Conservation (phyloP, 805 yeast species). For the Monosporozyma servazzii region DNA sequence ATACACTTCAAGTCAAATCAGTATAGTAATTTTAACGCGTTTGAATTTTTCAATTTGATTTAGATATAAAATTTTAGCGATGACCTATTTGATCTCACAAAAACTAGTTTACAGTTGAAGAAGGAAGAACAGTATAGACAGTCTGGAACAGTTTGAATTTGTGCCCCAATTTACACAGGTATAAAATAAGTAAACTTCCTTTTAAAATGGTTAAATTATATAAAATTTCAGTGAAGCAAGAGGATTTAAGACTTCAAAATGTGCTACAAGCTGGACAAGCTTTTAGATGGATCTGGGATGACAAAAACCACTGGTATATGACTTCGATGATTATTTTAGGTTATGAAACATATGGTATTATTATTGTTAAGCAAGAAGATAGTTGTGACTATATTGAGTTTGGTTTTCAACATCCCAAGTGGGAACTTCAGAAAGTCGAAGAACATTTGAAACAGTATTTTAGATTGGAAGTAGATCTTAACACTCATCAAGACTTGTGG, state of each 20-base stretch:
- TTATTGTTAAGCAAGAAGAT: slow-evolving; percentile 55
- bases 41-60: not conserved
- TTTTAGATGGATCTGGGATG: slow-evolving; percentile 27
- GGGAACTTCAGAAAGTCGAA: slow-evolving; percentile 29
- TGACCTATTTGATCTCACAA: not conserved
- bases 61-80: not conserved
- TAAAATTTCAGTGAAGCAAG: not conserved
- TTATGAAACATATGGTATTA: slow-evolving; percentile 40
- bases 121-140: not conserved
- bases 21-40: not conserved
- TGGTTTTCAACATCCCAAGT: slow-evolving; percentile 32
- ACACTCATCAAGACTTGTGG: slow-evolving; percentile 49
- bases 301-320: slow-evolving; percentile 14
- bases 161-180: too few relatives aligned
- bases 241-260: slow-evolving; percentile 41
- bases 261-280: slow-evolving; percentile 30
- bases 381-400: slow-evolving; percentile 43
- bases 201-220: slow-evolving; percentile 3
- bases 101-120: not conserved
- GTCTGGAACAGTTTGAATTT: not conserved
- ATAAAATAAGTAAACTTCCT: not conserved
- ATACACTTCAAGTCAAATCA: not conserved
- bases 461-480: slow-evolving; percentile 49
- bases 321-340: slow-evolving; percentile 21
- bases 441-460: slow-evolving; percentile 57